phyloP scores from a whole-genome alignment of 1,139 yeast species.

The Geotrichum phurueaensis region DNA sequence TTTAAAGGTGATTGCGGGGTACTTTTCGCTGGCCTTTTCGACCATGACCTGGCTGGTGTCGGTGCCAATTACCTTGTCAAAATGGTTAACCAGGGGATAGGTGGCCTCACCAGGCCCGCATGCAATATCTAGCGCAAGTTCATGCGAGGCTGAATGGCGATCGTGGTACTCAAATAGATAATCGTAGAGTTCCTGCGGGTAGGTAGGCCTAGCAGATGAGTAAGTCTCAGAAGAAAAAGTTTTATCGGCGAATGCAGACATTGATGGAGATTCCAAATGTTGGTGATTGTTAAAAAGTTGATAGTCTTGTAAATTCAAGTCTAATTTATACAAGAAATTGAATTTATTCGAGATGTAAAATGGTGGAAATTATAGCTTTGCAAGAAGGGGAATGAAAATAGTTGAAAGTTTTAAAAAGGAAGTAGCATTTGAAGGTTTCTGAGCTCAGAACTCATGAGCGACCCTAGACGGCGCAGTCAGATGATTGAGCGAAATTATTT shows the following conservation, averaged over 20 bases:
- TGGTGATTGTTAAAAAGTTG: background rate
- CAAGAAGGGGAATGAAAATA: too few relatives aligned
- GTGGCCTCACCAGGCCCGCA: constrained; percentile 85
- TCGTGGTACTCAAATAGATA: constrained; percentile 41
- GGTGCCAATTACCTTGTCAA: constrained; percentile 52
- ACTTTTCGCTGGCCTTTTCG: constrained; percentile 38
- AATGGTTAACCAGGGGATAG: constrained; percentile 43
- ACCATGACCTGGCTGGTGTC: constrained; percentile 68
- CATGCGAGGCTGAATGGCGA: constrained; percentile 14
- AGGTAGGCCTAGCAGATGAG: constrained; percentile 58
- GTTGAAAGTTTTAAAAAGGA: too few relatives aligned
- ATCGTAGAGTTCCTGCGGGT: constrained; percentile 51
- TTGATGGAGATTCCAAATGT: constrained; percentile 24
- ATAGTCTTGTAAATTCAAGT: background rate
- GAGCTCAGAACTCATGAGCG: too few relatives aligned
- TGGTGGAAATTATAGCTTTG: too few relatives aligned
- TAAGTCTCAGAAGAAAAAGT: constrained; percentile 57
- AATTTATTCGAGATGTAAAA: too few relatives aligned
- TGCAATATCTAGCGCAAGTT: constrained; percentile 61
- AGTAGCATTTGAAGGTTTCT: too few relatives aligned
- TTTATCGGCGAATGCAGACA: constrained; percentile 57
- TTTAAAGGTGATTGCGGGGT: constrained; percentile 16
- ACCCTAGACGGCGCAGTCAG: too few relatives aligned
- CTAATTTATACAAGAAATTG: too few relatives aligned
- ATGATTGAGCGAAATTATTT: too few relatives aligned